Conservation (phyloP, 306 rosid genomes). For the Cucumis hystrix region DNA sequence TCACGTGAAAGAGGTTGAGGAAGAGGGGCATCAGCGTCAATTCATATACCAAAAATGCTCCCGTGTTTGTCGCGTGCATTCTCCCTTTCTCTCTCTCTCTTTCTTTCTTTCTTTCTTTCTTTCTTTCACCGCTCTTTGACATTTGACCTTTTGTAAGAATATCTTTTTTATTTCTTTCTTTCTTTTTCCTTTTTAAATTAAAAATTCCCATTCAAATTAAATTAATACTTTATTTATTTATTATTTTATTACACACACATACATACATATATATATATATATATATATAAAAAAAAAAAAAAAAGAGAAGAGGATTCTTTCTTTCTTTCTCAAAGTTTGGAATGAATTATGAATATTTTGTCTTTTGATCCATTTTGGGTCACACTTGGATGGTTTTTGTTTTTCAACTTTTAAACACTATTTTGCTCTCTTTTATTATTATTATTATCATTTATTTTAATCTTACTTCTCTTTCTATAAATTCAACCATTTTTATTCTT, state of each 20-base stretch:
- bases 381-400: not conserved
- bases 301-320: not conserved
- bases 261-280: too few relatives aligned
- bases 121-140: not conserved
- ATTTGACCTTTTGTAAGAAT: not conserved
- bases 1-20: not conserved
- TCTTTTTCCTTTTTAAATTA: too few relatives aligned
- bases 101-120: not conserved
- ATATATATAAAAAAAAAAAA: too few relatives aligned
- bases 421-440: too few relatives aligned
- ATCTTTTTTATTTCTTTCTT: too few relatives aligned
- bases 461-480: too few relatives aligned
- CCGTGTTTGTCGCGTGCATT: conserved; percentile 17
- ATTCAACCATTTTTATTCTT: too few relatives aligned
- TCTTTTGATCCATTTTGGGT: not conserved
- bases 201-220: not conserved
- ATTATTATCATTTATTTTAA: too few relatives aligned
- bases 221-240: not conserved
- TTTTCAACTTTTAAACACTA: not conserved
- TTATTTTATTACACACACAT: not conserved
- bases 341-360: not conserved
- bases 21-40: not conserved
- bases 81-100: not conserved
- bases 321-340: not conserved
- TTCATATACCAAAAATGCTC: not conserved